These are phyloP conservation scores for Lodderomyces beijingensis DNA, from an alignment of 1,139 yeast genomes.

Conservation along the genomic window DNA sequence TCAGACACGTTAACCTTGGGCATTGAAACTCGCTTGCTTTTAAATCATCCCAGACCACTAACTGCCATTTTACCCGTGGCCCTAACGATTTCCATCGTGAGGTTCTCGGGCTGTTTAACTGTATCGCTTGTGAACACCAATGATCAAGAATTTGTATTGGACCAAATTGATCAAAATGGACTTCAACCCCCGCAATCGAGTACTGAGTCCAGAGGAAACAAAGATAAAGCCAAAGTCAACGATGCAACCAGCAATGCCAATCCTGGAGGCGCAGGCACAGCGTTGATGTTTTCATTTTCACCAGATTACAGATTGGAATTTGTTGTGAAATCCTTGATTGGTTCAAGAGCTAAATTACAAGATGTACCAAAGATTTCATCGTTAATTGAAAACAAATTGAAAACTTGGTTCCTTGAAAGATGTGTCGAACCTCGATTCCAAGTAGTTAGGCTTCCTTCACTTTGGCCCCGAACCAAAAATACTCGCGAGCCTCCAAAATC, in stretches of 20 bases:
- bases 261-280: conserved; percentile 45
- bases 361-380: conserved; percentile 91
- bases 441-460: conserved; percentile 73
- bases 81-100: conserved; percentile 78
- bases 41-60: conserved; percentile 81
- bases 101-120: conserved; percentile 90
- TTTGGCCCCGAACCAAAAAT: conserved; percentile 86
- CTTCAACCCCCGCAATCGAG: neutral
- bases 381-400: conserved; percentile 72
- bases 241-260: conserved; percentile 3
- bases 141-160: conserved; percentile 28
- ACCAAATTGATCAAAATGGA: neutral
- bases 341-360: conserved; percentile 87
- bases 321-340: conserved; percentile 79
- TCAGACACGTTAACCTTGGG: conserved; percentile 89
- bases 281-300: conserved; percentile 80
- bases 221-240: neutral
- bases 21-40: conserved; percentile 72
- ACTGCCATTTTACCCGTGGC: conserved; percentile 85
- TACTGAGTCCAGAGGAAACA: neutral
- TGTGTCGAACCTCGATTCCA: conserved; percentile 94
- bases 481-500: conserved; percentile 42
- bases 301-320: conserved; percentile 90
- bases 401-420: conserved; percentile 88
- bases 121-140: conserved; percentile 64